A percentile compares a stretch with the other conserved stretches of the same genome.
Conservation (phyloP, 2,329 filamentous ascomycete species). For the Aspergillus sergii region DNA sequence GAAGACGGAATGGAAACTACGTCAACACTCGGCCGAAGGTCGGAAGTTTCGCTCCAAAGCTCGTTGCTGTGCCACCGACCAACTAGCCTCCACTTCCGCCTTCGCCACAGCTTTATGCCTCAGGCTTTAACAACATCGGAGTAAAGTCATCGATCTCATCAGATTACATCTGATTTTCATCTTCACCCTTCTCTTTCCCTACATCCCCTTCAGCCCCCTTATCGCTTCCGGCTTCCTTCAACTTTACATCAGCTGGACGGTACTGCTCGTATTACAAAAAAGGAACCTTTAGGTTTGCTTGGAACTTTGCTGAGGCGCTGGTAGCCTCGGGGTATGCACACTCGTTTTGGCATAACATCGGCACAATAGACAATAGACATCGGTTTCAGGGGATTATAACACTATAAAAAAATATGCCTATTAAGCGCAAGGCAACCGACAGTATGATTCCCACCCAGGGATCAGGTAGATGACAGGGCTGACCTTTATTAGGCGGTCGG, state of each 20-base stretch:
- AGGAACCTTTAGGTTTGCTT: neutral
- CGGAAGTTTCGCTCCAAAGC: conserved; percentile 7
- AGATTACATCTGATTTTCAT: conserved; percentile 5
- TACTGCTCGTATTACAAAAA: neutral
- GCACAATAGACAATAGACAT: conserved; percentile 22
- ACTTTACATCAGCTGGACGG: neutral
- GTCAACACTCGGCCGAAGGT: conserved; percentile 17
- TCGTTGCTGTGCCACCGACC: conserved; percentile 2
- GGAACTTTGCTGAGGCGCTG: conserved; percentile 24
- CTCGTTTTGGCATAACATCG: conserved; percentile 9
- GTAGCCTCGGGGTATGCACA: conserved; percentile 21
- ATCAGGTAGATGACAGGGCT: conserved; percentile 26
- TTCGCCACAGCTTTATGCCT: conserved; percentile 23
- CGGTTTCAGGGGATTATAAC: conserved; percentile 3
- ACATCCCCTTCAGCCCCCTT: conserved; percentile 1
- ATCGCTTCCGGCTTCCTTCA: neutral
- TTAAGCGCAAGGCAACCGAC: conserved; percentile 69
- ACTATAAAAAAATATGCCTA: conserved; percentile 57
- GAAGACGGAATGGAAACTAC: conserved; percentile 19
- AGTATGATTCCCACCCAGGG: conserved; percentile 43
- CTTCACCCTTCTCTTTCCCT: conserved; percentile 3
- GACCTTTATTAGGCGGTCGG: conserved; percentile 45
- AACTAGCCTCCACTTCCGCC: conserved; percentile 3
- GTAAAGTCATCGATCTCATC: conserved; percentile 5
- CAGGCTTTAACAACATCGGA: conserved; percentile 21